Conservation (phyloP, 2,329 filamentous ascomycete species). For the Penicillium sp. region DNA sequence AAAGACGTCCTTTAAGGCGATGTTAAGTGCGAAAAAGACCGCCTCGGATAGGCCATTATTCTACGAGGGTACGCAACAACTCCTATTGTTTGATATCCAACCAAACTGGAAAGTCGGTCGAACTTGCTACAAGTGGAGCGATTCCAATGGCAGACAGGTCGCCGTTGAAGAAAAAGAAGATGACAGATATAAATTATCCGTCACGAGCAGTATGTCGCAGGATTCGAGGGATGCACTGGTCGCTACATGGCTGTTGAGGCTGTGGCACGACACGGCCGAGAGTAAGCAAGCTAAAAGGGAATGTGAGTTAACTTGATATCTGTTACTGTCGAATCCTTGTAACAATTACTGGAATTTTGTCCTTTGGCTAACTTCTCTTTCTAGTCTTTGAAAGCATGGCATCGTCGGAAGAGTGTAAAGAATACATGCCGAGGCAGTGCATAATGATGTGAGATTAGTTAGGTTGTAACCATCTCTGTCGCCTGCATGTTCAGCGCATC, state of each 20-base stretch:
- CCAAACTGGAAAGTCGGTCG: conserved; percentile 5
- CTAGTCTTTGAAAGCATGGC: conserved; percentile 4
- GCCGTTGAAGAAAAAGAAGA: neutral
- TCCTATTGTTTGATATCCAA: conserved; percentile 2
- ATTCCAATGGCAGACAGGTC: conserved; percentile 2
- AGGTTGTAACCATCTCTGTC: neutral
- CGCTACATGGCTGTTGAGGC: conserved; percentile 18
- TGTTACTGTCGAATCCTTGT: neutral
- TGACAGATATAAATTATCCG: conserved; percentile 2
- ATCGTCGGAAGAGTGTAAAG: neutral
- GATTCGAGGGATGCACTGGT: conserved; percentile 18
- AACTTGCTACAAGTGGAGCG: conserved; percentile 12
- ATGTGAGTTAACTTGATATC: conserved; percentile 5
- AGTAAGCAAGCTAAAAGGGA: conserved; percentile 19
- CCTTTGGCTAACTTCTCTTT: neutral
- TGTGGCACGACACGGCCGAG: conserved; percentile 19
- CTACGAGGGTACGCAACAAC: neutral
- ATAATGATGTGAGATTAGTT: neutral
- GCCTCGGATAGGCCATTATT: neutral
- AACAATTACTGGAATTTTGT: rapidly evolving
- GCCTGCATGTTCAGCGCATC: neutral
- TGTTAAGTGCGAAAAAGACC: neutral
- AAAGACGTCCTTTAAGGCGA: conserved; percentile 1
- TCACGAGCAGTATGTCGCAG: conserved; percentile 6
- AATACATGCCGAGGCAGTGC: conserved; percentile 3